phyloP scores from a whole-genome alignment of 179 eudicot genomes.

The Silene noctiflora region DNA sequence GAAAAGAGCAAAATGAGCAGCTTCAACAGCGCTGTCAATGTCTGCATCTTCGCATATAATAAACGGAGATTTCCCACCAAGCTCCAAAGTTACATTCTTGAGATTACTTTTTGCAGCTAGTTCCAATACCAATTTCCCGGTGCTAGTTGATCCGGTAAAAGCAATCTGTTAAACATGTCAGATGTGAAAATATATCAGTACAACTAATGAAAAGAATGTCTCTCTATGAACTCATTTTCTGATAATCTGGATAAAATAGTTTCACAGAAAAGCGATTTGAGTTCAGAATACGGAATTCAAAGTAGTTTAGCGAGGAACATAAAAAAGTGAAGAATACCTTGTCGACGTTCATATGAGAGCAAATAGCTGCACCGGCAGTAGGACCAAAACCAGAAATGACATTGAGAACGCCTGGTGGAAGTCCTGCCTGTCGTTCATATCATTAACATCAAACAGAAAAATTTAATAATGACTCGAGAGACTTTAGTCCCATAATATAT shows the following conservation, averaged over 20 bases:
- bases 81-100: conserved; percentile 51
- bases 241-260: background rate
- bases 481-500: too few relatives aligned
- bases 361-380: conserved; percentile 77
- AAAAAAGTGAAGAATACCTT: conserved; percentile 37
- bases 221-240: too few relatives aligned
- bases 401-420: conserved; percentile 72
- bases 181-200: background rate
- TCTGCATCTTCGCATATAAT: conserved; percentile 59
- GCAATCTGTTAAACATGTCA: conserved; percentile 33
- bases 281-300: background rate
- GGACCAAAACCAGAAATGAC: conserved; percentile 67
- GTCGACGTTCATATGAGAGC: conserved; percentile 70
- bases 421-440: conserved; percentile 50
- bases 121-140: conserved; percentile 44
- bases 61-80: conserved; percentile 64
- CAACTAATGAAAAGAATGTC: too few relatives aligned
- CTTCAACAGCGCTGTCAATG: conserved; percentile 44
- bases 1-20: conserved; percentile 42
- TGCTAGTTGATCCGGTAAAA: conserved; percentile 59
- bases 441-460: background rate
- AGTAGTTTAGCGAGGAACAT: background rate
- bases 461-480: too few relatives aligned
- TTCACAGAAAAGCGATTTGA: background rate
- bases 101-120: conserved; percentile 60